phyloP scores from a whole-genome alignment of 345 rosid genomes.

The Chamaenerion angustifolium region DNA sequence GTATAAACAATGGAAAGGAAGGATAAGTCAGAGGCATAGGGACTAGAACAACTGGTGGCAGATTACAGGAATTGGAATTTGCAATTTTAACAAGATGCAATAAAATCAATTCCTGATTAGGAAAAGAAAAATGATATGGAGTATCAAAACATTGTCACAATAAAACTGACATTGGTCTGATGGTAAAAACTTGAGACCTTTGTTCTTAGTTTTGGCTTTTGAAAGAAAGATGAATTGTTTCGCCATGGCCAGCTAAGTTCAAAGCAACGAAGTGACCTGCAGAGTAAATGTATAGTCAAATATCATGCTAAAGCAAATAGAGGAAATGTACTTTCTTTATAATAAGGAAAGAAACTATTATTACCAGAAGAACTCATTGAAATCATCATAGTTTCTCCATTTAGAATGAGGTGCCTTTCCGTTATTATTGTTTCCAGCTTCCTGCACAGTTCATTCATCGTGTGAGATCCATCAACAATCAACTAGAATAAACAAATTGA shows the following conservation, averaged over 20 bases:
- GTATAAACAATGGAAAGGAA: too few relatives aligned
- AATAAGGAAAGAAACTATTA: conserved; percentile 4
- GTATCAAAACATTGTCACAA: too few relatives aligned
- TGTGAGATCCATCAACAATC: neutral
- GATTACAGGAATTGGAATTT: too few relatives aligned
- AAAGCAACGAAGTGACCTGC: conserved; percentile 82
- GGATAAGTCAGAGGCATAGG: too few relatives aligned
- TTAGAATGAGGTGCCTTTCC: conserved; percentile 95
- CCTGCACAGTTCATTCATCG: conserved; percentile 28
- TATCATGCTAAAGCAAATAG: conserved; percentile 6
- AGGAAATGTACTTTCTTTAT: neutral
- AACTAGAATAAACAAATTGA: neutral
- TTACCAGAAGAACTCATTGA: conserved; percentile 90
- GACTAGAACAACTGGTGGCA: too few relatives aligned
- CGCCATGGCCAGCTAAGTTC: conserved; percentile 98
- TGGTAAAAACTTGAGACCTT: conserved; percentile 34
- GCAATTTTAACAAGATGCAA: too few relatives aligned
- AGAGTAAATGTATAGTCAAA: neutral
- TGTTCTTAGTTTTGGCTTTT: conserved; percentile 47
- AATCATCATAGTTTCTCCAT: conserved; percentile 99
- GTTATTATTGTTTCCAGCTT: conserved; percentile 76
- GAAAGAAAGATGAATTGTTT: conserved; percentile 47
- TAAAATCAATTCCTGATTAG: too few relatives aligned
- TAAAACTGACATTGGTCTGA: neutral
- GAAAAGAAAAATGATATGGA: too few relatives aligned